Percentiles rank a stretch among this genome's conserved stretches.
phyloP scores from a whole-genome alignment of 179 eudicot species.

The Heliamphora pulchella region DNA sequence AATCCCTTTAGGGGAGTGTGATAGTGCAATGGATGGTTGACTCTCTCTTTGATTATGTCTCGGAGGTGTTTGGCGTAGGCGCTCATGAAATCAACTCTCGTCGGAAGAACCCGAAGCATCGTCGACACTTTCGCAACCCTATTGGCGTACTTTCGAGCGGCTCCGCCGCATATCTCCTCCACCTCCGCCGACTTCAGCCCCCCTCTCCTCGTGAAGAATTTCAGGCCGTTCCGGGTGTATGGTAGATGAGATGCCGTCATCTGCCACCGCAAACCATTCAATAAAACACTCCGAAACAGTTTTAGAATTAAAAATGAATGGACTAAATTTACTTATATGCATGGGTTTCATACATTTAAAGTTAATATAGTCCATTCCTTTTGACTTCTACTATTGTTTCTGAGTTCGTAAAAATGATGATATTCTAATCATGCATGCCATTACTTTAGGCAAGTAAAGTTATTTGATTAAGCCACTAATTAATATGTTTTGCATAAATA shows the following conservation, averaged over 20 bases:
- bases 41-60: constrained; percentile 69
- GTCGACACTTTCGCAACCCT: constrained; percentile 58
- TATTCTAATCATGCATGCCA: too few relatives aligned
- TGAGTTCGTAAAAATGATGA: too few relatives aligned
- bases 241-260: constrained; percentile 97
- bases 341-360: too few relatives aligned
- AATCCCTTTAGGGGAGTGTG: constrained; percentile 79
- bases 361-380: too few relatives aligned
- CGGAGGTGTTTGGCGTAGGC: constrained; percentile 65
- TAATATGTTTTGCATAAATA: too few relatives aligned
- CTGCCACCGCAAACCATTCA: constrained; percentile 26
- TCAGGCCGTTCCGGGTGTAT: constrained; percentile 83
- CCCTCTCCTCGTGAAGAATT: constrained; percentile 77
- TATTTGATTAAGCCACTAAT: too few relatives aligned
- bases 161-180: constrained; percentile 69
- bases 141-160: constrained; percentile 71
- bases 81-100: constrained; percentile 65
- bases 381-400: too few relatives aligned
- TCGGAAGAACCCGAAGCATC: constrained; percentile 32
- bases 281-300: too few relatives aligned
- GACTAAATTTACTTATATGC: too few relatives aligned
- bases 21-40: constrained; percentile 69
- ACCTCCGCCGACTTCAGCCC: constrained; percentile 74
- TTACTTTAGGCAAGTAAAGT: too few relatives aligned
- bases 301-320: too few relatives aligned